These are phyloP conservation scores for Aechmea fasciata DNA, from an alignment of 176 grass and related monocot species.

Conservation along the genomic window DNA sequence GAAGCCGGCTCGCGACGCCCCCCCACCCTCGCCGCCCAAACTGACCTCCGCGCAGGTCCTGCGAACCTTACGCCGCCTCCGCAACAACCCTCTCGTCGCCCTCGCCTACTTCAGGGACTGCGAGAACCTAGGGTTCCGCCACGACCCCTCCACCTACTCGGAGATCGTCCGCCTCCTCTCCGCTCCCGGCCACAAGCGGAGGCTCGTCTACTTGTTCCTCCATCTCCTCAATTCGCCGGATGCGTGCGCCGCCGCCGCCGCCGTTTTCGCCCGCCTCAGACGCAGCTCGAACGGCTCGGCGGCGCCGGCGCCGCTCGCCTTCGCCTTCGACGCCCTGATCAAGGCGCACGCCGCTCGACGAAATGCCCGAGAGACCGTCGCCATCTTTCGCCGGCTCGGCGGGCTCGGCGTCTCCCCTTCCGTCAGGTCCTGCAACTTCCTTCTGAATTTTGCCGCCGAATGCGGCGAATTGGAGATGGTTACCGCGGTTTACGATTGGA, in stretches of 20 bases:
- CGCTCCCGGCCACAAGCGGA: constrained; percentile 21
- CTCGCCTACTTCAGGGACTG: constrained; percentile 59
- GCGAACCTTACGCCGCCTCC: constrained; percentile 29
- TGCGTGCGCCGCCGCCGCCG: constrained; percentile 20
- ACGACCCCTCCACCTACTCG: constrained; percentile 43
- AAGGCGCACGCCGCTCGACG: constrained; percentile 31
- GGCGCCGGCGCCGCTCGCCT: constrained; percentile 19
- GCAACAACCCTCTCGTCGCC: constrained; percentile 26
- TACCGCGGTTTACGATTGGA: constrained; percentile 28
- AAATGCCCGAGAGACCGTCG: constrained; percentile 19
- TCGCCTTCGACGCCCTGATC: constrained; percentile 37
- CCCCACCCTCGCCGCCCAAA: not conserved
- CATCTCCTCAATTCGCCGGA: constrained; percentile 22
- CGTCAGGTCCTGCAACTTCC: constrained; percentile 37
- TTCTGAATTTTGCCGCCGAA: constrained; percentile 39
- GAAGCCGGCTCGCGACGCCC: constrained; percentile 8
- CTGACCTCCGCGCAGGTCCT: constrained; percentile 24
- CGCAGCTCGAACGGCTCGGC: constrained; percentile 3
- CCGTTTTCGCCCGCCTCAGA: constrained; percentile 33
- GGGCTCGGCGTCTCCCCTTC: constrained; percentile 36
- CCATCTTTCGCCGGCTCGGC: constrained; percentile 32
- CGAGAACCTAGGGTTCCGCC: constrained; percentile 37
- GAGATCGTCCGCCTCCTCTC: constrained; percentile 40
- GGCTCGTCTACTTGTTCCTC: constrained; percentile 38
- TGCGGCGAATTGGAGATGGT: constrained; percentile 26